Evolutionary conservation across 495 filamentous ascomycete species (phyloP), one percentile per base, ranked within the genome.

Genomic region (Penicillium paxilli): DNA sequence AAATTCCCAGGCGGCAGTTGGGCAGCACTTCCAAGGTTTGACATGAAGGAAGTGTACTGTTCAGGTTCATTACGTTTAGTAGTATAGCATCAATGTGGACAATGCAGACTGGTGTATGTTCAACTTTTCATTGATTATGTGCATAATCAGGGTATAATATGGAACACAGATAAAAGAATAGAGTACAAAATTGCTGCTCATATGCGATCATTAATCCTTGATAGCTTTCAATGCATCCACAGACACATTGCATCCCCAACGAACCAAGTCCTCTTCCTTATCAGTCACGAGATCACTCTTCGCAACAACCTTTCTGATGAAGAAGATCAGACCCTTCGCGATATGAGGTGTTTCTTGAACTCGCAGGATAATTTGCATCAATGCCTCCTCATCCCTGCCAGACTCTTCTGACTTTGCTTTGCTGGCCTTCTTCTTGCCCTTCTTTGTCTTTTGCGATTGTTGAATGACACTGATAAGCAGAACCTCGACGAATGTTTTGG

Each of bases 401-500:
- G 55, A 51, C 2, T 69, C 63, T 1, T 72, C 65, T 1, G 53
- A 44, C 4, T 51, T 57, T 2, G 55, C 40, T n/a, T 65, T 59
- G 41, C 51, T 65, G 1, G 49, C 48, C 41, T 70, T 63, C 20
- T 58, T 58, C 45, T 63, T 64, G n/a, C 51, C 49, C 32, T 58
- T 65, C 24, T 69, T 68, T 28, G 61, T 52, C 58, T 73, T 66
- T 57, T 83, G 82, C 0, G 79, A 83, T 51, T 87, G 82, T 30
- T 89, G 79, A 17, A 96, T 81, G 17, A 88, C 62, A 7, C 84
- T 89, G 57, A 92, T 86, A 20, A 97, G 72, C 64, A 96, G 62
- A 1, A 95, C 64, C 67, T 96, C 92, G 24, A 91, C 74, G 58
- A 96, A 93, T 1, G 78, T 83, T 51, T 83, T 84, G 0, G 89